Percentiles rank a stretch among this genome's conserved stretches.
Conservation (phyloP, 345 rosid species). For the Punica granatum region DNA sequence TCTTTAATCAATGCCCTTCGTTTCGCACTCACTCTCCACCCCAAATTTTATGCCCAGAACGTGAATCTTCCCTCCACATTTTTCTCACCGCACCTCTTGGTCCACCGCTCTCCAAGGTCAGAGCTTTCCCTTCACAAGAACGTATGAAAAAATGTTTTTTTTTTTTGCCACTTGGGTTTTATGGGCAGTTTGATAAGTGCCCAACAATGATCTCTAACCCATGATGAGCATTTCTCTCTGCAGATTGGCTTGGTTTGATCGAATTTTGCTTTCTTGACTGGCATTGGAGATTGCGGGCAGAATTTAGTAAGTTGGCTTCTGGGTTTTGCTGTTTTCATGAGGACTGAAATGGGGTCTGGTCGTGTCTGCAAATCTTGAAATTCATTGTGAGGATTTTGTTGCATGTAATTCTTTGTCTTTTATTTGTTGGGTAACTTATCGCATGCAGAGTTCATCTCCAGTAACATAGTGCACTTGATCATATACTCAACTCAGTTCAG, state of each 20-base stretch:
- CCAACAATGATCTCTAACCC: not conserved
- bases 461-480: not conserved
- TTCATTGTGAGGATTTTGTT: not conserved
- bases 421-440: not conserved
- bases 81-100: not conserved
- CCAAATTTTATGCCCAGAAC: not conserved
- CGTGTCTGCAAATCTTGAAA: not conserved
- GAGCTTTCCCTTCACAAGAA: not conserved
- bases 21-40: not conserved
- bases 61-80: not conserved
- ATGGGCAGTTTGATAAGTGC: not conserved
- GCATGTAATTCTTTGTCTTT: not conserved
- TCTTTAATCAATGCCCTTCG: not conserved
- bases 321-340: not conserved
- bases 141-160: not conserved
- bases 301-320: not conserved
- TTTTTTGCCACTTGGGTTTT: not conserved
- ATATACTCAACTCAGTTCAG: not conserved
- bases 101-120: not conserved
- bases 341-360: not conserved
- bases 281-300: not conserved
- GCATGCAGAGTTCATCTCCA: not conserved
- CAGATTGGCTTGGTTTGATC: not conserved
- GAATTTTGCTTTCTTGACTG: not conserved
- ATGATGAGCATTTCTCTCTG: not conserved